Evolutionary conservation across 1,139 yeast genomes (phyloP).

Genomic region (Geotrichum aggregatum): DNA sequence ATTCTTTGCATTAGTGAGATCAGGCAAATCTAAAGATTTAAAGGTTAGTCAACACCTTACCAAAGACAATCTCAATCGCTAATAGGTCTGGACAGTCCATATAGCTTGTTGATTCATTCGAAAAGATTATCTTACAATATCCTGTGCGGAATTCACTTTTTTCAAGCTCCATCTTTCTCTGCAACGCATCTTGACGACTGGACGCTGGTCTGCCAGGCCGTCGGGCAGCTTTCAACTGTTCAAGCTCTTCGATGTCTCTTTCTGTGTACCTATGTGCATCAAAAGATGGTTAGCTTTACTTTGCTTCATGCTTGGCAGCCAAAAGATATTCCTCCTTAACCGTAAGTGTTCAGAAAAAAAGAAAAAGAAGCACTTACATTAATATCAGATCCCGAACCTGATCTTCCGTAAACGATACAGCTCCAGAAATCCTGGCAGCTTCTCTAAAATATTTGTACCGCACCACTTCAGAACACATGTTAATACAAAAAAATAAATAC

Average conservation of each 20-base stretch:
- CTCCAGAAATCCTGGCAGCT: conserved; percentile 46
- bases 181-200: conserved; percentile 61
- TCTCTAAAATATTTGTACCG: conserved; percentile 65
- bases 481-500: too few relatives aligned
- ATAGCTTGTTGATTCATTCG: not conserved
- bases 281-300: not conserved
- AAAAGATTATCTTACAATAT: conserved; percentile 37
- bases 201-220: conserved; percentile 86
- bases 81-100: too few relatives aligned
- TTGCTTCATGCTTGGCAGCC: not conserved
- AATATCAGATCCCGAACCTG: conserved; percentile 61
- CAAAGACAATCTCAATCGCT: too few relatives aligned
- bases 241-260: conserved; percentile 70
- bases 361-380: conserved; percentile 32
- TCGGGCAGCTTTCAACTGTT: conserved; percentile 53
- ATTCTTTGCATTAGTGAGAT: conserved; percentile 56
- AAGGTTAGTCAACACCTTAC: not conserved
- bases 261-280: conserved; percentile 44
- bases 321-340: too few relatives aligned
- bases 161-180: conserved; percentile 60
- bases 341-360: too few relatives aligned
- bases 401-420: conserved; percentile 46
- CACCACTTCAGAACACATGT: conserved; percentile 32
- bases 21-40: conserved; percentile 54
- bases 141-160: conserved; percentile 62